Conservation (phyloP, 805 yeast species). For the Candida ulmi region DNA sequence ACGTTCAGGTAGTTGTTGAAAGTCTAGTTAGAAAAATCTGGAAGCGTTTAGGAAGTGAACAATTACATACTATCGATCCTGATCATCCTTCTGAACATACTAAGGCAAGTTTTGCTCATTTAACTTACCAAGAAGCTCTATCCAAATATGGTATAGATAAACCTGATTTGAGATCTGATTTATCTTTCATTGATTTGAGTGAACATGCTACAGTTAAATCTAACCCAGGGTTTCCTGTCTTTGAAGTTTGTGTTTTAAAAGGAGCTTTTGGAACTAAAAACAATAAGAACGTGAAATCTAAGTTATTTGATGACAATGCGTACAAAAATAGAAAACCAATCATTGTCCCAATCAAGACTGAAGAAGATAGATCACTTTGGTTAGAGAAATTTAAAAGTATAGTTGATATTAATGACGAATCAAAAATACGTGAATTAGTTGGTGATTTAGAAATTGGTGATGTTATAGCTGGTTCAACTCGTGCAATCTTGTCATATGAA, state of each 20-base stretch:
- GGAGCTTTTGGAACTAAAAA: constrained; percentile 27
- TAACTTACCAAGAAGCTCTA: constrained; percentile 68
- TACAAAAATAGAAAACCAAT: constrained; percentile 57
- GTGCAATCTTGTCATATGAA: constrained; percentile 68
- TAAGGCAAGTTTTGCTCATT: constrained; percentile 29
- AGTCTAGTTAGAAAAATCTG: constrained; percentile 50
- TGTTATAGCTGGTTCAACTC: constrained; percentile 70
- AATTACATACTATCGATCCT: too few species aligned
- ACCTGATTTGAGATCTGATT: constrained; percentile 74
- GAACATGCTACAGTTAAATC: constrained; percentile 25
- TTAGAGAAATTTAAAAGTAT: constrained; percentile 24
- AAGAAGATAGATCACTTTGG: constrained; percentile 41
- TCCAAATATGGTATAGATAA: constrained; percentile 83
- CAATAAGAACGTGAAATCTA: constrained; percentile 27
- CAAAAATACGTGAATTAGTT: constrained; percentile 21
- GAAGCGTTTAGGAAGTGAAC: too few species aligned
- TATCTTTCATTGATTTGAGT: constrained; percentile 27
- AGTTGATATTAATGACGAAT: constrained; percentile 21
- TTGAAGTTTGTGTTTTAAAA: constrained; percentile 68
- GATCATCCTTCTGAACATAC: too few species aligned
- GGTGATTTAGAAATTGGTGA: constrained; percentile 56
- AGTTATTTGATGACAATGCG: constrained; percentile 33
- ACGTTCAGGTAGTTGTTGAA: constrained; percentile 65
- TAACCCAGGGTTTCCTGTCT: constrained; percentile 50
- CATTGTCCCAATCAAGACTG: constrained; percentile 43